Base-by-base conservation (phyloP, 306 rosid genomes). In the Rosa multiflora region DNA sequence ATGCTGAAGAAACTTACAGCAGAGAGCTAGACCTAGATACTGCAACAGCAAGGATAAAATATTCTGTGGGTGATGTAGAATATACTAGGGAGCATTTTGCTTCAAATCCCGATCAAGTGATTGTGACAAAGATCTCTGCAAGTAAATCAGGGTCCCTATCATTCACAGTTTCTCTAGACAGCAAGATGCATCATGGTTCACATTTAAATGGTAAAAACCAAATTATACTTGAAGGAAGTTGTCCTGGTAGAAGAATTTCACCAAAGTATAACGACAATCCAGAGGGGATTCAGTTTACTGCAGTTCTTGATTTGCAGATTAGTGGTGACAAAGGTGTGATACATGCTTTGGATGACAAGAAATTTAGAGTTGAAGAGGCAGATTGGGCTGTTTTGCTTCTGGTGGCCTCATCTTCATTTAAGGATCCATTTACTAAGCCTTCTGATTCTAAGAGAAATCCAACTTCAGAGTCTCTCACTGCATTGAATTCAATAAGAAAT, bases 81-180 rank as follows among this genome's bases (percentile, higher is more conserved):
- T 94, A 81, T 79, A 87, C 88, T 14, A 87, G 98, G 88, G 97
- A 89, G 74, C 97, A 92, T 86, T 94, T 94, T 87, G 86, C 87
- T 74, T 94, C 97, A 10, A 75, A 86, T 76, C 97, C 90, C 0
- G 93, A 92, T 79, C 91, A 94, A 89, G 98, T 85, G 73, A 83
- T 91, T 67, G 95, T 87, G 84, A 80, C 91, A 74, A 92, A 79
- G 87, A 77, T 94, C 69, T 88, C 95, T 21, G 86, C 88, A 18
- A 92, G 88, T 90, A 94, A 91, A 82, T 53, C 93, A 21, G 87
- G 80, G 40, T 92, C 92, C 23, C 78, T 94, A 72, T 85, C 99
- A 58, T 89, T 94, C 69, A 85, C 86, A 6, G 92, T 94, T 75
- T 87, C 82, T 82, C 67, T 94, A 72, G 95, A 89, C 82, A 88